A percentile compares a stretch with the other conserved stretches of the same genome.
These are phyloP conservation scores for Coniochaeta hoffmannii DNA, from an alignment of 2,329 filamentous ascomycete genomes.

Conservation along the genomic window DNA sequence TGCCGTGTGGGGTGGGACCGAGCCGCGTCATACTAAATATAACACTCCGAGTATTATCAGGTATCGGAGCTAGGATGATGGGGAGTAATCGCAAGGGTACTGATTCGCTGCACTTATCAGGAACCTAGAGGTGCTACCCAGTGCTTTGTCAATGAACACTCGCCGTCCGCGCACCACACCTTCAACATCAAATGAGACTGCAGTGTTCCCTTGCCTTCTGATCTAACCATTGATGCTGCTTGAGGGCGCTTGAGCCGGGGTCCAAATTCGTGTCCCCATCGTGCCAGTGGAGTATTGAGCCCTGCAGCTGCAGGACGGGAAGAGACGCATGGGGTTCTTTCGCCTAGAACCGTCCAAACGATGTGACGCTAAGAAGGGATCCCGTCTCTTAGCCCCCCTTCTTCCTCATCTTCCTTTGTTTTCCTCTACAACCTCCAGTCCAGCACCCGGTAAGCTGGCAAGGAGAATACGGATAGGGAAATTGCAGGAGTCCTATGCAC, in stretches of 20 bases:
- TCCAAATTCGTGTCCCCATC: background rate
- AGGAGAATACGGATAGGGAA: background rate
- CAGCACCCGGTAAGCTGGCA: background rate
- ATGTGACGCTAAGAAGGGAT: background rate
- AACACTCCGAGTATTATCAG: background rate
- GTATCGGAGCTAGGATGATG: background rate
- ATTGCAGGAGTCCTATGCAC: background rate
- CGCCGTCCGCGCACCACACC: background rate
- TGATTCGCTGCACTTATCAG: background rate
- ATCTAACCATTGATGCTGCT: background rate
- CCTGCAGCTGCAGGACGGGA: slow-evolving; percentile 1
- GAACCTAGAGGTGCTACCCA: background rate
- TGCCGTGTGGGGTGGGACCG: background rate
- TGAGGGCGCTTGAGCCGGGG: background rate
- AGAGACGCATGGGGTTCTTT: background rate
- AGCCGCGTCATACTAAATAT: slow-evolving; percentile 2
- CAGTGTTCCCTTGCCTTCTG: background rate
- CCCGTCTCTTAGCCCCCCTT: background rate
- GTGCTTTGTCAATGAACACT: background rate
- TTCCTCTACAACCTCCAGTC: background rate
- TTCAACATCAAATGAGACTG: background rate
- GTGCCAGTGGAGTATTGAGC: background rate
- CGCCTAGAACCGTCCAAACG: background rate
- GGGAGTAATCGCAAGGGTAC: background rate
- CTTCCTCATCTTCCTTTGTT: background rate